Evolutionary conservation across 2,329 filamentous ascomycete genomes (phyloP).

Genomic region (Epichloe scottii): DNA sequence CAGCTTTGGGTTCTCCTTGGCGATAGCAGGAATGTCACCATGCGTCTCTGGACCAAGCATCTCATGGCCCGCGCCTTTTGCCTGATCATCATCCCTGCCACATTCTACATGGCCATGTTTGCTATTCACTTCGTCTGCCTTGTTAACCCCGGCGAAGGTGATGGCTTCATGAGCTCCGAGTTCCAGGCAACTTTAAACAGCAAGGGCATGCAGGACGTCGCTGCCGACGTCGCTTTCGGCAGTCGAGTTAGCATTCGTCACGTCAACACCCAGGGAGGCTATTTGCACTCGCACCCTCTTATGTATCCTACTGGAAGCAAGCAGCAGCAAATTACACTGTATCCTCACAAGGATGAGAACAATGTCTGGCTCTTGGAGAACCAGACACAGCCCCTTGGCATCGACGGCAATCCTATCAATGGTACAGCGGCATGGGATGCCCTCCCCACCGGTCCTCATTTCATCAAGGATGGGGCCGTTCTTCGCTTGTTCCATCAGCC

Average conservation of each 20-base stretch:
- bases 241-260: constrained; percentile 80
- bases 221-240: constrained; percentile 82
- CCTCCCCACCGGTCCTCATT: constrained; percentile 44
- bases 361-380: constrained; percentile 93
- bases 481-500: constrained; percentile 73
- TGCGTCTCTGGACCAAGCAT: constrained; percentile 84
- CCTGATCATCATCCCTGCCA: constrained; percentile 74
- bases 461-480: constrained; percentile 67
- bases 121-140: constrained; percentile 91
- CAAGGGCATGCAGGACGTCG: constrained; percentile 91
- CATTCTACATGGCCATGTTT: constrained; percentile 96
- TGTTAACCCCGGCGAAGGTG: constrained; percentile 88
- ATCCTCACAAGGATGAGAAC: constrained; percentile 98
- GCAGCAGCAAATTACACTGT: constrained; percentile 96
- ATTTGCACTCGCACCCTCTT: constrained; percentile 88
- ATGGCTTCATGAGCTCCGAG: constrained; percentile 99
- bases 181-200: constrained; percentile 96
- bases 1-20: constrained; percentile 94
- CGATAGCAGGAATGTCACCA: constrained; percentile 73
- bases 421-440: constrained; percentile 78
- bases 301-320: constrained; percentile 98
- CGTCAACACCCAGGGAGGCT: constrained; percentile 94
- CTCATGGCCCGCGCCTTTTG: constrained; percentile 85
- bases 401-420: constrained; percentile 63
- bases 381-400: constrained; percentile 76